Evolutionary conservation across 805 yeast species (phyloP).

Genomic region (Yamadazyma sp.): DNA sequence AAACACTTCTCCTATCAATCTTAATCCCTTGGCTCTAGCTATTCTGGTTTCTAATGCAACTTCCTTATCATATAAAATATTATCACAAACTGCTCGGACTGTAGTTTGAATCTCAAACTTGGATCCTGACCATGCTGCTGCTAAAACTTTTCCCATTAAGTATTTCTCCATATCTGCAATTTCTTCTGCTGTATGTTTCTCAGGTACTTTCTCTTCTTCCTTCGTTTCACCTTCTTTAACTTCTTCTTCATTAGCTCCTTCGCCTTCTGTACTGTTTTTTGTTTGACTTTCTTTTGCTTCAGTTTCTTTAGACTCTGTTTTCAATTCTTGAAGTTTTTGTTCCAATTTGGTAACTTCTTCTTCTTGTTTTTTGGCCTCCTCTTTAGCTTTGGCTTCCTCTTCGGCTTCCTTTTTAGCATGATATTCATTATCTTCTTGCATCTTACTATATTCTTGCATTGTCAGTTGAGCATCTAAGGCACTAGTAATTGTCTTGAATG

Average conservation of each 20-base stretch:
- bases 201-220: conserved; percentile 24
- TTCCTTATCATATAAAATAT: conserved; percentile 55
- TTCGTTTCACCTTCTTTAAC: conserved; percentile 9
- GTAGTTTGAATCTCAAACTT: conserved; percentile 75
- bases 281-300: conserved; percentile 29
- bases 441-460: conserved; percentile 66
- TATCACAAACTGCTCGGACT: conserved; percentile 67
- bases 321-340: conserved; percentile 15
- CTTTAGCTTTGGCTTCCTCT: conserved; percentile 16
- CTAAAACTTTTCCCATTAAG: conserved; percentile 73
- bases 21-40: conserved; percentile 62
- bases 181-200: conserved; percentile 52
- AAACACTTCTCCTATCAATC: conserved; percentile 63
- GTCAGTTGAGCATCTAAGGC: conserved; percentile 80
- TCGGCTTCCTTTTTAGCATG: conserved; percentile 38
- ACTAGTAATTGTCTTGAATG: conserved; percentile 64
- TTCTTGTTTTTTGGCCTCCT: conserved; percentile 14
- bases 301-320: conserved; percentile 2
- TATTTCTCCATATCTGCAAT: conserved; percentile 70
- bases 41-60: conserved; percentile 45
- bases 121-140: conserved; percentile 85
- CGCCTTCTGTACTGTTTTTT: conserved; percentile 18
- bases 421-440: conserved; percentile 55
- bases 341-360: conserved; percentile 19
- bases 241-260: conserved; percentile 12